Conservation (phyloP, 2,329 filamentous ascomycete genomes). For the Hypoxylon sp. region DNA sequence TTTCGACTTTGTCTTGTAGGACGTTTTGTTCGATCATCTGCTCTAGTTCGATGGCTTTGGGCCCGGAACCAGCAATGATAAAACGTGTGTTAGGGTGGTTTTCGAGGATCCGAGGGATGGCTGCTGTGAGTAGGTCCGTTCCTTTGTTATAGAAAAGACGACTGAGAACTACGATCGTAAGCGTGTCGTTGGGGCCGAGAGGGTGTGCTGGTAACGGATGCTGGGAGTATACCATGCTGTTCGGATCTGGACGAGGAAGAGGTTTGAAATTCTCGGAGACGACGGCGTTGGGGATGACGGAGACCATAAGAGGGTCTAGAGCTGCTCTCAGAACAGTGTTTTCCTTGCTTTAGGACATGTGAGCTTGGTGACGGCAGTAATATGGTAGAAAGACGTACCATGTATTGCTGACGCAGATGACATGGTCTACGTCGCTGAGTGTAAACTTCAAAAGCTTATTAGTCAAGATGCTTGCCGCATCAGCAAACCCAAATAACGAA, state of each 20-base stretch:
- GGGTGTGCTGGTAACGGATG: constrained; percentile 71
- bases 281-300: constrained; percentile 96
- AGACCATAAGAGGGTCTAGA: constrained; percentile 95
- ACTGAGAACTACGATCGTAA: constrained; percentile 97
- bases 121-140: constrained; percentile 95
- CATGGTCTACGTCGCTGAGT: constrained; percentile 96
- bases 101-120: constrained; percentile 91
- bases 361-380: constrained; percentile 31
- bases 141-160: constrained; percentile 99
- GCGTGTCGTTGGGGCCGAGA: constrained; percentile 84
- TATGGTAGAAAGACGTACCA: constrained; percentile 70
- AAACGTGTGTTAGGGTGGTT: constrained; percentile 94
- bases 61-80: constrained; percentile 94
- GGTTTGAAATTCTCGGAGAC: constrained; percentile 97
- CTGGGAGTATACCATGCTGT: constrained; percentile 55
- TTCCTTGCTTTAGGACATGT: constrained; percentile 77
- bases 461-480: constrained; percentile 93
- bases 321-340: constrained; percentile 96
- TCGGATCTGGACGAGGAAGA: constrained; percentile 62
- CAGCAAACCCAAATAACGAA: constrained; percentile 96
- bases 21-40: constrained; percentile 98
- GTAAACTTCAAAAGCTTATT: constrained; percentile 98
- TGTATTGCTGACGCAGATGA: constrained; percentile 98
- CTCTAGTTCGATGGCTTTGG: constrained; percentile 96
- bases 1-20: constrained; percentile 90